A percentile compares a stretch with the other conserved stretches of the same genome.
phyloP scores from a whole-genome alignment of 805 yeast genomes.

The Cyberlindnera bimundalis region DNA sequence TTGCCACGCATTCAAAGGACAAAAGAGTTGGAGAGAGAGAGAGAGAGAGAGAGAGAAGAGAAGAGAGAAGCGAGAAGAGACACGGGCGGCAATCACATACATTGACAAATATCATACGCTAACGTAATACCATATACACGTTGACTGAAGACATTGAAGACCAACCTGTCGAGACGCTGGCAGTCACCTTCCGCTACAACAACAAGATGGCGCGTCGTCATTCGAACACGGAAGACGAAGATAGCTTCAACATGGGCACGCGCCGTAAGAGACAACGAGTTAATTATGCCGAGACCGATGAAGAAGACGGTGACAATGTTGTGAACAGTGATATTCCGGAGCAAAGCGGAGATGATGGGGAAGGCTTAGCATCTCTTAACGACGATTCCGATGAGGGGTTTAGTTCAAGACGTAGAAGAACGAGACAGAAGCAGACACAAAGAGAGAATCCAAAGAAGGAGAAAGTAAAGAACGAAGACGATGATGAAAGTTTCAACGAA shows the following conservation, averaged over 20 bases:
- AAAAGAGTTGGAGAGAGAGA: too few species aligned
- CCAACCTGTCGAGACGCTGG: not conserved
- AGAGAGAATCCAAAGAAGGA: not conserved
- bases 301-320: not conserved
- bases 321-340: too few species aligned
- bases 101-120: too few species aligned
- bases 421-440: slow-evolving; percentile 3
- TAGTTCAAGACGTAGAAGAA: not conserved
- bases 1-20: too few species aligned
- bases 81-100: too few species aligned
- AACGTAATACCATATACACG: too few species aligned
- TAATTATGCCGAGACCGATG: slow-evolving; percentile 1
- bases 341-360: too few species aligned
- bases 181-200: slow-evolving; percentile 4
- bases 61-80: too few species aligned
- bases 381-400: not conserved
- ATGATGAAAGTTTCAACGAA: slow-evolving; percentile 3
- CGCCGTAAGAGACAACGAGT: slow-evolving; percentile 4
- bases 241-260: not conserved
- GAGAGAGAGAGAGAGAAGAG: too few species aligned
- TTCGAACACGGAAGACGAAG: slow-evolving; percentile 4
- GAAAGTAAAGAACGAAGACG: not conserved
- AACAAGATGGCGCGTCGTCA: slow-evolving; percentile 1
- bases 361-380: not conserved
- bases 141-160: not conserved